These are phyloP conservation scores for Actinomortierella wolfii DNA, from an alignment of 371 early-diverging fungal species.

Conservation along the genomic window DNA sequence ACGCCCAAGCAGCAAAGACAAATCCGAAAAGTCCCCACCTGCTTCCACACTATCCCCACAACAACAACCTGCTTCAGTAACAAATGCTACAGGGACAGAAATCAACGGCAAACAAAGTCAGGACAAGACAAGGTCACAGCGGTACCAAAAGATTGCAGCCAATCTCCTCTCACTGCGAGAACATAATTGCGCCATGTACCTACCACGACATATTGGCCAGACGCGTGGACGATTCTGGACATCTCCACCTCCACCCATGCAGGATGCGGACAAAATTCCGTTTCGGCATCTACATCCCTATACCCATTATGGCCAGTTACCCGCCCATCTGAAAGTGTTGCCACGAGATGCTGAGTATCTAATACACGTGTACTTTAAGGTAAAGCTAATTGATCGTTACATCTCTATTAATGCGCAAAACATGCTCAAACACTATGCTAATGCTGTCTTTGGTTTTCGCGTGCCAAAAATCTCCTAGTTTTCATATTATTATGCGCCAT, in stretches of 20 bases:
- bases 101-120: neutral
- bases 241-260: neutral
- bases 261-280: neutral
- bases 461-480: constrained; percentile 7
- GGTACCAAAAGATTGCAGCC: constrained; percentile 1
- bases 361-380: constrained; percentile 40
- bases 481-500: constrained; percentile 33
- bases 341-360: constrained; percentile 38
- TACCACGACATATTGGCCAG: neutral
- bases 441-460: neutral
- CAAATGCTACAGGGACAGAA: neutral
- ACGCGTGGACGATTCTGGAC: neutral
- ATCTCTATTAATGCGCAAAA: too few relatives aligned
- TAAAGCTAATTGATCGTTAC: too few relatives aligned
- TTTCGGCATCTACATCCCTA: neutral
- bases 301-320: constrained; percentile 2
- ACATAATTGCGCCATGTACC: neutral
- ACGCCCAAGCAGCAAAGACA: neutral
- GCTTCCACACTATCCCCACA: neutral
- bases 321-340: constrained; percentile 23
- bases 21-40: neutral
- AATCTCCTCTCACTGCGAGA: neutral
- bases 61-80: neutral
- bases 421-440: neutral
- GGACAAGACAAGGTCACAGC: neutral